Conservation (phyloP, 352 stramenopile species). For the Globisporangium recalcitrans region DNA sequence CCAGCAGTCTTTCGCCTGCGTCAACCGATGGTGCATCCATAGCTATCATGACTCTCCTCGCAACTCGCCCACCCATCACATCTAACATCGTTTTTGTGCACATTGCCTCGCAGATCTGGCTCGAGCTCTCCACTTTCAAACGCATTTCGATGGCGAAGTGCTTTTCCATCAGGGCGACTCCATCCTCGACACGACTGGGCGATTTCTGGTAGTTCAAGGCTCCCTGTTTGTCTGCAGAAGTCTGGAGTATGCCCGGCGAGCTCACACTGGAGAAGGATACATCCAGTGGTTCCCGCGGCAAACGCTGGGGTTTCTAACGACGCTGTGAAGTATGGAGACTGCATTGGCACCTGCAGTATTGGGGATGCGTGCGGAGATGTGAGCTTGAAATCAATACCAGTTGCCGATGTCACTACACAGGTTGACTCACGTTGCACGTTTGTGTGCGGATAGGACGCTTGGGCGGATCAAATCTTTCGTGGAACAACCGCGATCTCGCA, state of each 20-base stretch:
- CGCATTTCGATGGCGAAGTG: slow-evolving; percentile 36
- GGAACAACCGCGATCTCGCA: slow-evolving; percentile 35
- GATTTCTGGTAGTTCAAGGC: slow-evolving; percentile 37
- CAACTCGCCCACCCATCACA: neutral
- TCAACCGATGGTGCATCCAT: slow-evolving; percentile 31
- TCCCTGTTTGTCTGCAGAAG: slow-evolving; percentile 42
- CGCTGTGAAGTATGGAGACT: slow-evolving; percentile 31
- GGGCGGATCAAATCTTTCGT: slow-evolving; percentile 24
- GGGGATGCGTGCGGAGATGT: slow-evolving; percentile 42
- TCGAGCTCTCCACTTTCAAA: slow-evolving; percentile 27
- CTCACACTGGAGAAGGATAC: slow-evolving; percentile 27
- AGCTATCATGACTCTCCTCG: too few species aligned
- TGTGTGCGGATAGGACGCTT: neutral
- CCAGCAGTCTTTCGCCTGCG: slow-evolving; percentile 23
- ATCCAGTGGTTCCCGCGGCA: slow-evolving; percentile 20
- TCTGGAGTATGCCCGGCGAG: slow-evolving; percentile 13
- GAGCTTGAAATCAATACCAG: slow-evolving; percentile 6
- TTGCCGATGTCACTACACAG: neutral
- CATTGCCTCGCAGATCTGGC: slow-evolving; percentile 23
- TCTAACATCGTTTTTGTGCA: neutral
- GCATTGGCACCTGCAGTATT: slow-evolving; percentile 28
- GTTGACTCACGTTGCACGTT: neutral
- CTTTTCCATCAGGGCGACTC: slow-evolving; percentile 35
- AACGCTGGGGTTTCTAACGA: slow-evolving; percentile 7
- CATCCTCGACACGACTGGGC: slow-evolving; percentile 30